A percentile compares a stretch with the other conserved stretches of the same genome.
Evolutionary conservation across 176 grass and related monocot species (phyloP).

Genomic region (Bothriochloa decipiens): DNA sequence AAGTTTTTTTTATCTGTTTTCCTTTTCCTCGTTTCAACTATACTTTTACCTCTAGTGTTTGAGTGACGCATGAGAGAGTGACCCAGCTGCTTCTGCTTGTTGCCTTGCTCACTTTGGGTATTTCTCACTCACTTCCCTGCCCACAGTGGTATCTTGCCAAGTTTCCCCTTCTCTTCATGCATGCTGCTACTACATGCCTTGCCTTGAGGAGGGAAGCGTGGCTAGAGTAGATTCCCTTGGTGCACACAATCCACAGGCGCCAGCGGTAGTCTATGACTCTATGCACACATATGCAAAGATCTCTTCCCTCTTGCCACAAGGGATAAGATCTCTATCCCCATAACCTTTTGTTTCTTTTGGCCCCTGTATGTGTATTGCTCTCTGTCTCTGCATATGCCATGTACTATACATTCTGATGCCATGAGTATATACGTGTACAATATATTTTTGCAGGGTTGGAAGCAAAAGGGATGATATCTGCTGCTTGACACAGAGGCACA

Average conservation of each 20-base stretch:
- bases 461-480: slow-evolving; percentile 54
- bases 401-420: neutral
- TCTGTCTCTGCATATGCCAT: slow-evolving; percentile 24
- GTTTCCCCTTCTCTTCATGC: slow-evolving; percentile 48
- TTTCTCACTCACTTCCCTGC: slow-evolving; percentile 47
- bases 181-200: slow-evolving; percentile 32
- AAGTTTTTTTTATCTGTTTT: neutral
- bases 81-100: slow-evolving; percentile 57
- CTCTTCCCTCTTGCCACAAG: slow-evolving; percentile 60
- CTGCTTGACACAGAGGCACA: slow-evolving; percentile 55
- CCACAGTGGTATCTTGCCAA: slow-evolving; percentile 34
- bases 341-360: slow-evolving; percentile 37
- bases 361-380: neutral
- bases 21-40: neutral
- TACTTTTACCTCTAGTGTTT: slow-evolving; percentile 36
- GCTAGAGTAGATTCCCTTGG: slow-evolving; percentile 62
- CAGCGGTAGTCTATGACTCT: neutral
- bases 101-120: slow-evolving; percentile 48
- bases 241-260: slow-evolving; percentile 44
- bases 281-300: slow-evolving; percentile 54
- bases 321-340: slow-evolving; percentile 45
- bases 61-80: slow-evolving; percentile 43
- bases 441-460: slow-evolving; percentile 53
- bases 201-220: slow-evolving; percentile 20
- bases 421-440: slow-evolving; percentile 18